These are phyloP conservation scores for Desmodesmus armatus DNA, from an alignment of 139 green algal species.

Conservation along the genomic window DNA sequence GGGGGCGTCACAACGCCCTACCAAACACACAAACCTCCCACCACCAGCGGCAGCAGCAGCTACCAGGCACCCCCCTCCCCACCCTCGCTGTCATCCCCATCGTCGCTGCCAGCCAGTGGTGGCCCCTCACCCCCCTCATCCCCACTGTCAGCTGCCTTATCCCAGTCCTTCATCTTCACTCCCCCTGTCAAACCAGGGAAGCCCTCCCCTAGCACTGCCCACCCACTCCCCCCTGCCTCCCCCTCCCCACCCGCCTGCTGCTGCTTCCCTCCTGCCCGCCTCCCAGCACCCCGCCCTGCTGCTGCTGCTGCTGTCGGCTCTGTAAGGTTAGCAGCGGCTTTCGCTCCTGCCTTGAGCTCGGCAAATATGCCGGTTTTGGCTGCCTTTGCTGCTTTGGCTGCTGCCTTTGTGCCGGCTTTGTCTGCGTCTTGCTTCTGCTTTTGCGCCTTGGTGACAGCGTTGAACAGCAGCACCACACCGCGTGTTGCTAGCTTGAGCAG, in stretches of 20 bases:
- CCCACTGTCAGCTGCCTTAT: conserved; percentile 61
- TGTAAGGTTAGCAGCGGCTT: conserved; percentile 14
- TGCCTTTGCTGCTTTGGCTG: conserved; percentile 62
- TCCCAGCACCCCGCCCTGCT: background rate
- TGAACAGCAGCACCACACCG: conserved; percentile 92
- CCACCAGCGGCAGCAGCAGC: background rate
- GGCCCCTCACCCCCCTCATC: conserved; percentile 45
- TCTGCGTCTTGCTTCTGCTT: conserved; percentile 53
- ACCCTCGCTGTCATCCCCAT: conserved; percentile 17
- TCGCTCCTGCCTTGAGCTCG: conserved; percentile 64
- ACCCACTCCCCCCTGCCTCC: conserved; percentile 51
- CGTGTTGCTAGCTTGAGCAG: conserved; percentile 77
- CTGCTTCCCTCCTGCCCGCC: background rate
- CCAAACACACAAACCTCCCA: background rate
- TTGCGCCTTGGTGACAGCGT: conserved; percentile 87
- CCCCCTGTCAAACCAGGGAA: conserved; percentile 74
- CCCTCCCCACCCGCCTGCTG: background rate
- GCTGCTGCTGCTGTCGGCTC: conserved; percentile 8
- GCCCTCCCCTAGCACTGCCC: conserved; percentile 80
- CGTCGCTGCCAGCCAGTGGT: conserved; percentile 25
- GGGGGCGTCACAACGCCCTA: background rate
- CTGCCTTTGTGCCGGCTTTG: background rate
- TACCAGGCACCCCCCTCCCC: conserved; percentile 9
- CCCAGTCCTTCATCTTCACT: conserved; percentile 92
- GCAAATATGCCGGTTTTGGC: conserved; percentile 78